phyloP scores from a whole-genome alignment of 345 rosid genomes.

The Populus deltoides region DNA sequence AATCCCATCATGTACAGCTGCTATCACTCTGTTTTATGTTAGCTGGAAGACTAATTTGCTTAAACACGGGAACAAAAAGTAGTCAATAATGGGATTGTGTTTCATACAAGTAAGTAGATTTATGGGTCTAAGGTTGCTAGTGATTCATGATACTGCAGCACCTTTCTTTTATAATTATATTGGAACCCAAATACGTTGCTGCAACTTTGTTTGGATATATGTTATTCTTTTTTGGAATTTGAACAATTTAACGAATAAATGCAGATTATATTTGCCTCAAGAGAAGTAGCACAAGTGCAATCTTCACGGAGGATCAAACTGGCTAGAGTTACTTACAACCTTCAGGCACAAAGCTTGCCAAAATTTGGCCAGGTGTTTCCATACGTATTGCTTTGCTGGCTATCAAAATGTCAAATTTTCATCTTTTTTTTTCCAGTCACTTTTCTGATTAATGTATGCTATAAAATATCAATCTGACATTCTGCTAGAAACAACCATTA shows the following conservation, averaged over 20 bases:
- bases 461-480: not conserved
- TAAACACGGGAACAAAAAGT: not conserved
- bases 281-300: constrained; percentile 15
- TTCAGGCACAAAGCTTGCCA: constrained; percentile 36
- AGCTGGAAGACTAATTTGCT: not conserved
- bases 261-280: constrained; percentile 39
- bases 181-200: not conserved
- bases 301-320: constrained; percentile 31
- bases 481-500: not conserved
- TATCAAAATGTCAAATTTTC: not conserved
- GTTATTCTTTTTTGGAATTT: constrained; percentile 1
- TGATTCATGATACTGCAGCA: not conserved
- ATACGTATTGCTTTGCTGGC: constrained; percentile 1
- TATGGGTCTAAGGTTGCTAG: not conserved
- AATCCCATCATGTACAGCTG: not conserved
- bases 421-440: not conserved
- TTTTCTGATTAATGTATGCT: not conserved
- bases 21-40: not conserved
- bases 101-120: not conserved
- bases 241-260: constrained; percentile 8
- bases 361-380: constrained; percentile 47
- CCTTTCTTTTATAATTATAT: not conserved
- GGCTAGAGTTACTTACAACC: constrained; percentile 39
- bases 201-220: not conserved
- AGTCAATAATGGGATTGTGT: not conserved